Evolutionary conservation across 202 grass and related monocot genomes (phyloP), one percentile per base, ranked within the genome.

Genomic region (Musa balbisiana): DNA sequence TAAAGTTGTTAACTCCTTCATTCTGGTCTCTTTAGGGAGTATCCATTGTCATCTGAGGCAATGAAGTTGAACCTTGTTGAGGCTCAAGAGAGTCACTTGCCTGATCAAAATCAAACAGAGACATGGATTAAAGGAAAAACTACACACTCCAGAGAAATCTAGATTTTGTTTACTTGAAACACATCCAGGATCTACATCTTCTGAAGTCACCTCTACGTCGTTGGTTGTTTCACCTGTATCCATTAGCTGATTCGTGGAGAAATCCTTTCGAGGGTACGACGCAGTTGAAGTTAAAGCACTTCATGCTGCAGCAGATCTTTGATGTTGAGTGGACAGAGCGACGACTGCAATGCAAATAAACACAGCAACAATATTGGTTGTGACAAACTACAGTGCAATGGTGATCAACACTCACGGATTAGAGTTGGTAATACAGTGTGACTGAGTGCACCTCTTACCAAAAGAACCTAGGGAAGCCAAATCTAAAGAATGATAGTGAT

Each of bases 221-320:
- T 62, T 49, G 25, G 15, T 11, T 76, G 52, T 63, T 49, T 76
- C 58, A 0, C 16, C 14, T 19, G 43, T 53, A 19, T 9, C 24
- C 72, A 3, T 64, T 59, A 51, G 74, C 75, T 27, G 26, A 27
- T 62, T 80, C 73, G 59, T 87, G 69, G 71, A 74, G 54, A n/a
- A 72, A 69, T 21, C 71, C 83, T 13, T 63, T 69, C 72, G 78
- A 82, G 69, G 73, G 76, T 19, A n/a, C 49, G 65, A 71, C 74
- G 24, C 79, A 75, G 53, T 76, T 78, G 71, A 74, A 81, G 51
- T 81, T 73, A 78, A 75, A 71, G 52, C 52, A 58, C 51, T 80
- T 83, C 86, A 81, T 75, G 77, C 51, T 92, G 87, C 77, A 84
- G 73, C 59, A 70, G 60, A 54, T 79, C 71, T 8, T 68, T 85